Percentiles rank a stretch among this genome's conserved stretches.
Conservation (phyloP, 129 eudicot species). For the Flaveria ramosissima region DNA sequence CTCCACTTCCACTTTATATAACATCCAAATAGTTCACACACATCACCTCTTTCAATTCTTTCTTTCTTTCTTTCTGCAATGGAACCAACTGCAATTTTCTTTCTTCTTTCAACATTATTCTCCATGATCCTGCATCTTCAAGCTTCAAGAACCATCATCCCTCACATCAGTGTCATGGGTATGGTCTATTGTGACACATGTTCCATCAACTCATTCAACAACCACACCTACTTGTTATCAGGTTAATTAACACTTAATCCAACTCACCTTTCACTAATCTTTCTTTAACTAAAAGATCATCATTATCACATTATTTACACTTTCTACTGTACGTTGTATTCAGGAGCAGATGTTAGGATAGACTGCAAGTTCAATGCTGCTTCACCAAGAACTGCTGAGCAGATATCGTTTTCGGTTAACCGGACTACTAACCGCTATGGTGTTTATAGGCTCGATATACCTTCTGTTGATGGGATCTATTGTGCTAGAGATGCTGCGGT, state of each 20-base stretch:
- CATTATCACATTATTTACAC: not conserved
- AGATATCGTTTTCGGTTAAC: constrained; percentile 69
- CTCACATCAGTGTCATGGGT: constrained; percentile 80
- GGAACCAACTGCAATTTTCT: constrained; percentile 19
- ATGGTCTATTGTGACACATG: constrained; percentile 85
- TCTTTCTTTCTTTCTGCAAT: constrained; percentile 2
- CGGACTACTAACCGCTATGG: constrained; percentile 71
- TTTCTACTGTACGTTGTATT: constrained; percentile 23
- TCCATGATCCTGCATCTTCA: constrained; percentile 41
- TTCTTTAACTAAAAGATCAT: no score
- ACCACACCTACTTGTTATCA: constrained; percentile 77
- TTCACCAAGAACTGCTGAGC: constrained; percentile 65
- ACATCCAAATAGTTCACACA: not conserved
- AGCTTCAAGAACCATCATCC: constrained; percentile 35
- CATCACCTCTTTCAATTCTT: not conserved
- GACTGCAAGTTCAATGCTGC: constrained; percentile 79
- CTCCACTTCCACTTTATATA: constrained; percentile 17
- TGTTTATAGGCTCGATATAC: constrained; percentile 66
- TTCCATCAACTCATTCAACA: constrained; percentile 46
- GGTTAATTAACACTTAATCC: constrained; percentile 35
- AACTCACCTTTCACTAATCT: not conserved
- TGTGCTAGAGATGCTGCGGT: constrained; percentile 68
- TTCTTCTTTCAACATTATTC: constrained; percentile 14
- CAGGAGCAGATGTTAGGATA: constrained; percentile 73
- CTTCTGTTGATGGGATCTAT: constrained; percentile 76